Conservation (phyloP, 73 alveolate species). For the Loxodes magnus region DNA sequence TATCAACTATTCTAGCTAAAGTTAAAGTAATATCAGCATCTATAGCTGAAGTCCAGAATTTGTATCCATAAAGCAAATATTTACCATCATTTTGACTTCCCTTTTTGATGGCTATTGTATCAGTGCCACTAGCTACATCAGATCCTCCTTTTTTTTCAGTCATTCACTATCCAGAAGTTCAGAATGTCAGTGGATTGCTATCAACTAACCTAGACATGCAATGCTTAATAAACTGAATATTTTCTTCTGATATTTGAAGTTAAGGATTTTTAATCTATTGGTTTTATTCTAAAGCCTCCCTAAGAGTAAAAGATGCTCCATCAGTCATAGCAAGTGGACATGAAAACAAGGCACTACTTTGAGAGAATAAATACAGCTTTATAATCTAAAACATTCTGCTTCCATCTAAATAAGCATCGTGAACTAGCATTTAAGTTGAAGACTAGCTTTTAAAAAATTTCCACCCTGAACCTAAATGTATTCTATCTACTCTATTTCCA, state of each 20-base stretch:
- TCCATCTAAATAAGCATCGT: constrained; percentile 23
- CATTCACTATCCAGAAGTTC: constrained; percentile 89
- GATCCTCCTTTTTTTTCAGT: constrained; percentile 87
- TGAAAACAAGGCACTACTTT: constrained; percentile 33
- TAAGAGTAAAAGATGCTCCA: constrained; percentile 55
- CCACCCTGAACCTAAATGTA: constrained; percentile 57
- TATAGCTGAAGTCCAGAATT: constrained; percentile 84
- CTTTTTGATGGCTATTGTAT: constrained; percentile 46
- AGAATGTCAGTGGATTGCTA: constrained; percentile 7
- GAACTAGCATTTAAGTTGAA: constrained; percentile 36
- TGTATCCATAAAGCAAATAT: constrained; percentile 57
- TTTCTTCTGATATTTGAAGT: constrained; percentile 1
- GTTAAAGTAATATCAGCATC: constrained; percentile 74
- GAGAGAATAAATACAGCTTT: constrained; percentile 36
- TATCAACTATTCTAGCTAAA: constrained; percentile 52
- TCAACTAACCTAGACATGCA: neutral
- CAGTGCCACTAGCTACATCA: constrained; percentile 69
- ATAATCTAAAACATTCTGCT: constrained; percentile 29
- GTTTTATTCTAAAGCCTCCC: constrained; percentile 14
- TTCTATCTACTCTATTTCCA: constrained; percentile 35
- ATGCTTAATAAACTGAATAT: constrained; percentile 3
- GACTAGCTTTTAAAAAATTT: constrained; percentile 32
- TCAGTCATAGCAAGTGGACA: constrained; percentile 79
- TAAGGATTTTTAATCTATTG: neutral
- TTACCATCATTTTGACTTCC: constrained; percentile 8